Base-by-base conservation (phyloP, 768 basidiomycete genomes). In the Cystofilobasidium ferigula region DNA sequence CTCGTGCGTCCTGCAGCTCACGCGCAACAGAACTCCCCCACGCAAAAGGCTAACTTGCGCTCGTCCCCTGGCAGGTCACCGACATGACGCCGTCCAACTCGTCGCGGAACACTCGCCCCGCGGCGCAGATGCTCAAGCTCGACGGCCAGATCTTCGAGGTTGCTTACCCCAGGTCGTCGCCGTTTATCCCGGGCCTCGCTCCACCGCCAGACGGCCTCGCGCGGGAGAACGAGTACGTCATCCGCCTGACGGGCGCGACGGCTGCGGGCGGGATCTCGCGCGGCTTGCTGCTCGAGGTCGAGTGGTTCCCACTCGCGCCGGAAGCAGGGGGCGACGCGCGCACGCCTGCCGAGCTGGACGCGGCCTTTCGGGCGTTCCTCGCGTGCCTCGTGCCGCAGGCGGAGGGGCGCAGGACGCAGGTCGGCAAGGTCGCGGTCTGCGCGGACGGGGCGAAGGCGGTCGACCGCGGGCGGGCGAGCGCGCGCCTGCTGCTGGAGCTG, bases 51-150 rank as follows among this genome's bases (percentile, higher is more conserved):
- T 26, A 8, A 20, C 48, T 30, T 14, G 3, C 26, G 48, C 10
- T 51, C 4, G 8, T 54, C 28, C 30, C 20, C 18, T 28, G 6
- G 7, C 30, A 54, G 51, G 51, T 54, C 9, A 54, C 51, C 51
- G 51, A 54, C 51, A 54, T 54, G 51, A 54, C 51, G 51, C 51
- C 51, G 28, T 54, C 51, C 51, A 54, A 54, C 51, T 54, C 51
- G 28, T 54, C 51, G 28, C 51, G 51, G 7, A 54, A 54, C 51
- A 54, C 51, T 5, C 51, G 51, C 6, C 51, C 51, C 28, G 20
- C 30, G 28, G 51, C 51, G 51, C 51, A 54, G 51, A 54, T 54
- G 51, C 51, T 54, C 30, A 54, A 54, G 30, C 51, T 54, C 51
- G 51, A 54, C 26, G 51, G 51, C 51, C 51, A 54, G 7, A n/a